Evolutionary conservation across 495 filamentous ascomycete species (phyloP).

Genomic region (Rhizodiscina lignyota): DNA sequence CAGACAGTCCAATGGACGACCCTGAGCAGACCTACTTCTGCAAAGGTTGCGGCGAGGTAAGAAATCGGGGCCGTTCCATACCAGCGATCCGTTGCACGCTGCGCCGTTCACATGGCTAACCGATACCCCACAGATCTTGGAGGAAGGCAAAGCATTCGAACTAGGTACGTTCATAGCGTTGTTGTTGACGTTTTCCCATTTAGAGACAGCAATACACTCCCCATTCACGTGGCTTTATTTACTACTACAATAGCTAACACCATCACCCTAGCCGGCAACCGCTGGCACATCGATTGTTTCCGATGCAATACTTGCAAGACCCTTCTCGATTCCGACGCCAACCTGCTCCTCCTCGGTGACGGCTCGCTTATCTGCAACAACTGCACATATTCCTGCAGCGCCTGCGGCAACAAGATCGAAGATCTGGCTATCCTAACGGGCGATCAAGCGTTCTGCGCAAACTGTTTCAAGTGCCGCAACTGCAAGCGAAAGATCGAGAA

Average conservation of each 20-base stretch:
- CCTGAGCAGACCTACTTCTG: conserved; percentile 82
- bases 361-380: conserved; percentile 98
- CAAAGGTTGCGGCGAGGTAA: conserved; percentile 94
- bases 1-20: conserved; percentile 64
- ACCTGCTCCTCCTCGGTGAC: conserved; percentile 91
- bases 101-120: conserved; percentile 13
- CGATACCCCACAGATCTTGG: conserved; percentile 51
- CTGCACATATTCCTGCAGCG: conserved; percentile 98
- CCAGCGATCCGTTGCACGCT: conserved; percentile 1
- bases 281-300: conserved; percentile 99
- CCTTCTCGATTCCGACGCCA: conserved; percentile 93
- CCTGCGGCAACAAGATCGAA: conserved; percentile 95
- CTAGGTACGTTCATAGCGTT: conserved; percentile 75
- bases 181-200: conserved; percentile 1
- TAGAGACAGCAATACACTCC: neutral
- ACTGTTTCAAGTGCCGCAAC: conserved; percentile 92
- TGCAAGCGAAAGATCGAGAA: conserved; percentile 99
- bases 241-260: conserved; percentile 9
- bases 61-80: conserved; percentile 7
- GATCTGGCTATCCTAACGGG: conserved; percentile 95
- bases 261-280: conserved; percentile 71
- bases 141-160: conserved; percentile 98
- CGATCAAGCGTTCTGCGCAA: conserved; percentile 96
- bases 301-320: conserved; percentile 93
- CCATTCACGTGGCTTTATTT: neutral